Evolutionary conservation across 345 rosid species (phyloP).

Genomic region (Salix caprea): DNA sequence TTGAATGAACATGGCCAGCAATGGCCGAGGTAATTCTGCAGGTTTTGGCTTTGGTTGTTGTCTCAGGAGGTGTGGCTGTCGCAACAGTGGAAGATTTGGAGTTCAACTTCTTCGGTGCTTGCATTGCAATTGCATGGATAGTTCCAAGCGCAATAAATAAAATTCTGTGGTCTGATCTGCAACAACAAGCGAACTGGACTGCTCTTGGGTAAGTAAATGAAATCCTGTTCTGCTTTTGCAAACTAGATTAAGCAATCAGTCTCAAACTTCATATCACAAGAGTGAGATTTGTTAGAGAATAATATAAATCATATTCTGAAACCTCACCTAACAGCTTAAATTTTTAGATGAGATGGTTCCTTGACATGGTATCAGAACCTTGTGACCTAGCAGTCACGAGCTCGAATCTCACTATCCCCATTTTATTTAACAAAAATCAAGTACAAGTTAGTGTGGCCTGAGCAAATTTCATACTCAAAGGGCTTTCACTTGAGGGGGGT

Average conservation of each 20-base stretch:
- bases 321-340: fast-evolving
- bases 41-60: slow-evolving; percentile 65
- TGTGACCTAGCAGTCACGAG: fast-evolving
- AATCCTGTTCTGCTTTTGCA: not conserved
- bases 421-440: too few relatives aligned
- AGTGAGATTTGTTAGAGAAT: not conserved
- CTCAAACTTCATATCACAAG: not conserved
- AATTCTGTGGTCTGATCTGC: slow-evolving; percentile 90
- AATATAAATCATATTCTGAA: too few relatives aligned
- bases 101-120: slow-evolving; percentile 76
- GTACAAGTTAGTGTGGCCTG: fast-evolving
- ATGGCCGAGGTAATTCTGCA: slow-evolving; percentile 19
- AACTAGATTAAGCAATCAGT: not conserved
- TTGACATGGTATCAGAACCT: too few relatives aligned
- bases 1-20: not conserved
- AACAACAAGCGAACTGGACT: slow-evolving; percentile 88
- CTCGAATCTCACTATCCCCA: too few relatives aligned
- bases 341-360: too few relatives aligned
- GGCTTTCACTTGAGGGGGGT: fast-evolving
- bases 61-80: slow-evolving; percentile 80
- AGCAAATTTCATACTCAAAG: too few relatives aligned
- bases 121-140: slow-evolving; percentile 78
- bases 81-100: slow-evolving; percentile 88
- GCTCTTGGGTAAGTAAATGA: slow-evolving; percentile 66
- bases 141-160: slow-evolving; percentile 86